Conservation (phyloP, 2,329 filamentous ascomycete species). For the Exophiala alcalophila region DNA sequence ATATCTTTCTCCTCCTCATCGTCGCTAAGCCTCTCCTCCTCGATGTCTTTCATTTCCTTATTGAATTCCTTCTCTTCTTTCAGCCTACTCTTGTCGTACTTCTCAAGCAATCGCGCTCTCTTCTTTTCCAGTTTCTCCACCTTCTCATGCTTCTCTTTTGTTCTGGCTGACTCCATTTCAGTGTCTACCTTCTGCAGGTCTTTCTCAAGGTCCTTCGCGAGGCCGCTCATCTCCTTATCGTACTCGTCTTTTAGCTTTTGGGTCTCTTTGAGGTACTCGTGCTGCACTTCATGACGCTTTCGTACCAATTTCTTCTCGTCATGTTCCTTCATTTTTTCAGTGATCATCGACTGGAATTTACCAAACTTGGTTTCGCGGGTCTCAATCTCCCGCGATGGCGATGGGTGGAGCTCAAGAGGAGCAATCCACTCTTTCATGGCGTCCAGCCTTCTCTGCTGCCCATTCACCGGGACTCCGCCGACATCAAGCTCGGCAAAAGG, state of each 20-base stretch:
- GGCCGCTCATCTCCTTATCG: constrained; percentile 5
- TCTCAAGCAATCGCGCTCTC: not conserved
- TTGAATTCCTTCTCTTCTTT: constrained; percentile 8
- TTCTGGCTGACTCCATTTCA: constrained; percentile 6
- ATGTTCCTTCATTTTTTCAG: constrained; percentile 25
- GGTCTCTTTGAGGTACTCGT: constrained; percentile 5
- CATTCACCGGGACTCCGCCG: not conserved
- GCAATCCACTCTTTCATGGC: constrained; percentile 33
- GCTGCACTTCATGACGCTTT: constrained; percentile 6
- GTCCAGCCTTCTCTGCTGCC: constrained; percentile 25
- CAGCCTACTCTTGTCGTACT: constrained; percentile 4
- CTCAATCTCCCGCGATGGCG: constrained; percentile 19
- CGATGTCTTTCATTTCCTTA: constrained; percentile 6
- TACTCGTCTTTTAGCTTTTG: constrained; percentile 1
- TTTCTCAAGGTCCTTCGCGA: constrained; percentile 7
- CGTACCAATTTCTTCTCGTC: constrained; percentile 13
- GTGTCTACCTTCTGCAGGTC: constrained; percentile 3
- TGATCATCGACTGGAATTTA: constrained; percentile 30
- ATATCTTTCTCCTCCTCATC: constrained; percentile 16
- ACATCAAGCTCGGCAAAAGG: not conserved
- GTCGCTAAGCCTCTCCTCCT: constrained; percentile 3
- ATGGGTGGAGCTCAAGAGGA: constrained; percentile 27
- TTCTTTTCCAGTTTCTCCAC: constrained; percentile 4
- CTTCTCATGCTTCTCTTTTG: constrained; percentile 4
- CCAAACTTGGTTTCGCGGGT: constrained; percentile 28